A percentile compares a stretch with the other conserved stretches of the same genome.
Evolutionary conservation across 306 rosid species (phyloP).

Genomic region (Citrullus colocynthis): DNA sequence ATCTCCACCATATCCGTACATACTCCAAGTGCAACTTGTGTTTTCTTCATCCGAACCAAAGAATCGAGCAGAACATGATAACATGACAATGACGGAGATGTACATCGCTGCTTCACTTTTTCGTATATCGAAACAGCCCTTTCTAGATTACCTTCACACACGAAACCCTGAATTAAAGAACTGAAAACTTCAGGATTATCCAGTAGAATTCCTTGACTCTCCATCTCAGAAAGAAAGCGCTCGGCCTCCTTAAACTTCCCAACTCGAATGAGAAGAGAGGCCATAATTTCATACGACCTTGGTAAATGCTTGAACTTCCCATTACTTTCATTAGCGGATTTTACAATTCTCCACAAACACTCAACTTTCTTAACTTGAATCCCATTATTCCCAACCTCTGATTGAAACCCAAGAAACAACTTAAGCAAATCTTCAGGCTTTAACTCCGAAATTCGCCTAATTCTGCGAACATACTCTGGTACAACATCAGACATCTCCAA

Average conservation of each 20-base stretch:
- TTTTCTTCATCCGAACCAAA: conserved; percentile 38
- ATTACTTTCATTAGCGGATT: conserved; percentile 23
- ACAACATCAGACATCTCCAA: conserved; percentile 40
- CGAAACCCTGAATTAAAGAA: conserved; percentile 41
- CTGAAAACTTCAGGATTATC: conserved; percentile 24
- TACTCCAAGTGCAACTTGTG: conserved; percentile 22
- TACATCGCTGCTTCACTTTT: conserved; percentile 21
- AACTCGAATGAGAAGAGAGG: conserved; percentile 43
- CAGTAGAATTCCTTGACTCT: conserved; percentile 23
- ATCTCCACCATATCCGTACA: conserved; percentile 42
- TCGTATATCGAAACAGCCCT: conserved; percentile 39
- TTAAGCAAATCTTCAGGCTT: conserved; percentile 46
- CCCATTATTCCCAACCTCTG: conserved; percentile 19
- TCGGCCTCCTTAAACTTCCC: conserved; percentile 54
- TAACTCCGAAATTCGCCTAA: conserved; percentile 34
- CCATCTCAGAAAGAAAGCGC: conserved; percentile 37
- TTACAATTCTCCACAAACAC: conserved; percentile 56
- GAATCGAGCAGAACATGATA: conserved; percentile 29
- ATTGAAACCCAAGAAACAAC: conserved; percentile 40
- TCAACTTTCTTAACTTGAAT: conserved; percentile 38
- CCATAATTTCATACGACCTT: conserved; percentile 51
- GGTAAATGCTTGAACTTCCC: conserved; percentile 28
- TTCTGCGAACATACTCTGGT: conserved; percentile 46
- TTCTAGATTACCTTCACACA: conserved; percentile 32
- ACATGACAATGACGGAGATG: conserved; percentile 33